Evolutionary conservation across 331 rosid genomes (phyloP).

Genomic region (Arachis monticola): DNA sequence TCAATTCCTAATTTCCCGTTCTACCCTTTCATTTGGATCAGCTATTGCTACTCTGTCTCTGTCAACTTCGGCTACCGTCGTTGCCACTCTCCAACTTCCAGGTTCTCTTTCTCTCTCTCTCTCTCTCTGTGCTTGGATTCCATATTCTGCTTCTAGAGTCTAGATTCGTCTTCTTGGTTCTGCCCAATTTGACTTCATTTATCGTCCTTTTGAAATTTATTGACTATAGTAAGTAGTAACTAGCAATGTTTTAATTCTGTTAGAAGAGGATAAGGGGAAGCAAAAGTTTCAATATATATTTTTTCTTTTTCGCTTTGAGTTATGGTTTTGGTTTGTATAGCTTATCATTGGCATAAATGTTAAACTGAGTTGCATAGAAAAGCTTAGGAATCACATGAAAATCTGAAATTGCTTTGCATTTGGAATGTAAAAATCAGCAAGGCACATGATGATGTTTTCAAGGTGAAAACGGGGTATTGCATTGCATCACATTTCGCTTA

Average conservation of each 20-base stretch:
- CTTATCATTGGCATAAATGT: too few relatives aligned
- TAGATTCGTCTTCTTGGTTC: neutral
- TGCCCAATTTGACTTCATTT: neutral
- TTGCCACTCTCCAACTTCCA: slow-evolving; percentile 1
- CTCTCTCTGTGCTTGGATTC: neutral
- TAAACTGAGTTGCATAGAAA: neutral
- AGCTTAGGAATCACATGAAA: neutral
- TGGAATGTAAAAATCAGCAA: slow-evolving; percentile 1
- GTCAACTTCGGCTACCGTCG: neutral
- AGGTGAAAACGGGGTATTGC: neutral
- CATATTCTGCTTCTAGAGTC: neutral
- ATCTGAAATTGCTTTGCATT: neutral
- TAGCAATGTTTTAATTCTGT: neutral
- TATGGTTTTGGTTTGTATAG: neutral
- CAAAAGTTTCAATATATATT: neutral
- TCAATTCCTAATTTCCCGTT: neutral
- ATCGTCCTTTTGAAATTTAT: neutral
- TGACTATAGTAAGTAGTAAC: neutral
- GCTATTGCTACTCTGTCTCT: neutral
- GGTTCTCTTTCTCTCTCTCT: slow-evolving; percentile 19
- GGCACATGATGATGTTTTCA: neutral
- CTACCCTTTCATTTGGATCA: neutral
- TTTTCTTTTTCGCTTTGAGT: neutral
- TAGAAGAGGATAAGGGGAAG: neutral
- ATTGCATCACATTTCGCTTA: neutral